phyloP scores from a whole-genome alignment of 495 filamentous ascomycete species.

The Neurospora intermedia region DNA sequence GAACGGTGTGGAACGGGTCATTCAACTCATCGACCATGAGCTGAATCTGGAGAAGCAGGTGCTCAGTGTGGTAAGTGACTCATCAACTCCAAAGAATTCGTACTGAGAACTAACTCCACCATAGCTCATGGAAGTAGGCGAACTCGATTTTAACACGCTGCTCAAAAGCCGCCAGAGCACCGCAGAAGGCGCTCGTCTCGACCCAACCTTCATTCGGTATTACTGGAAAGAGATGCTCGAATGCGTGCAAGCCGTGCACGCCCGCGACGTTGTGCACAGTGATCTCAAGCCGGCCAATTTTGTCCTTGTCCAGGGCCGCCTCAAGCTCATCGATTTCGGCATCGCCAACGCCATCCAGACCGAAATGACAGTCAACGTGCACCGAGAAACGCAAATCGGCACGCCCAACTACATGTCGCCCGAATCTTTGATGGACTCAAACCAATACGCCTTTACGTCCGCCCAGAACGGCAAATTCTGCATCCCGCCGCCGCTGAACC shows the following conservation, averaged over 20 bases:
- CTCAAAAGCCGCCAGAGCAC: constrained; percentile 58
- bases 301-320: constrained; percentile 68
- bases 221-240: constrained; percentile 99
- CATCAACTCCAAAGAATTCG: constrained; percentile 7
- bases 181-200: constrained; percentile 63
- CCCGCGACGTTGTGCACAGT: constrained; percentile 84
- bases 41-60: constrained; percentile 80
- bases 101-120: constrained; percentile 1
- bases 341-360: constrained; percentile 92
- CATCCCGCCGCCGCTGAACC: constrained; percentile 22
- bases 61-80: constrained; percentile 57
- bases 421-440: constrained; percentile 83
- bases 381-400: constrained; percentile 87
- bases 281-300: constrained; percentile 96
- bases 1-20: constrained; percentile 74
- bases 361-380: constrained; percentile 93
- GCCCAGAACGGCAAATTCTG: constrained; percentile 38
- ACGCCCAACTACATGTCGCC: constrained; percentile 99
- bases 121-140: constrained; percentile 93
- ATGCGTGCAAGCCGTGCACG: constrained; percentile 81
- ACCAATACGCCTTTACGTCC: constrained; percentile 37
- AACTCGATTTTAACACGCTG: constrained; percentile 86
- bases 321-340: constrained; percentile 91
- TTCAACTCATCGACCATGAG: constrained; percentile 85
- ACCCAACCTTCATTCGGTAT: constrained; percentile 82